Conservation (phyloP, 805 yeast genomes). For the Cephaloascus albidus region DNA sequence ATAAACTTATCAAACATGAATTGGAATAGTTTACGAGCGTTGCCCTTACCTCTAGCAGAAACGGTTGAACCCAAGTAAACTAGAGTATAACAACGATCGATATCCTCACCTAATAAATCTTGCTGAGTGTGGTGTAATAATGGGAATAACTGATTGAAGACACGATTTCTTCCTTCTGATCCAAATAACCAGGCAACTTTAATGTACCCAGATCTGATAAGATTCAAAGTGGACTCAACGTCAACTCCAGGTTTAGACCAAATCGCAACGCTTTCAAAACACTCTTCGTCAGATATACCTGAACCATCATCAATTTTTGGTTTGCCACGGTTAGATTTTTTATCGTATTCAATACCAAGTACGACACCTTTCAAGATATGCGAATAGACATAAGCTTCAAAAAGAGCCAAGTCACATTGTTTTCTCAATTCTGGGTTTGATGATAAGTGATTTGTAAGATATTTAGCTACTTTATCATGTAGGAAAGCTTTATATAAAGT, state of each 20-base stretch:
- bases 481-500: conserved; percentile 26
- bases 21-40: conserved; percentile 38
- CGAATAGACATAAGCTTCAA: conserved; percentile 41
- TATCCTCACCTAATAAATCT: conserved; percentile 32
- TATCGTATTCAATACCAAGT: conserved; percentile 37
- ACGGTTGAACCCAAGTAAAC: conserved; percentile 35
- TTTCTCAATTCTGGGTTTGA: conserved; percentile 8
- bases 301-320: conserved; percentile 6
- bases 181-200: conserved; percentile 40
- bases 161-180: conserved; percentile 35
- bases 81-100: conserved; percentile 28
- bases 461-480: conserved; percentile 23
- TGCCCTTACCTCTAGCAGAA: conserved; percentile 47
- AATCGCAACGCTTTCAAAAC: conserved; percentile 44
- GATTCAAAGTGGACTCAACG: conserved; percentile 33
- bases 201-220: conserved; percentile 45
- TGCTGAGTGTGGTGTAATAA: conserved; percentile 39
- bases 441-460: conserved; percentile 16
- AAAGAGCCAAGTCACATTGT: conserved; percentile 27
- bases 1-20: conserved; percentile 36
- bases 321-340: conserved; percentile 10
- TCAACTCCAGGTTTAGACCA: conserved; percentile 44
- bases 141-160: conserved; percentile 41
- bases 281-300: conserved; percentile 6
- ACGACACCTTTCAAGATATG: conserved; percentile 42